phyloP scores from a whole-genome alignment of 2,329 filamentous ascomycete genomes.

The Sphaerulina populicola region DNA sequence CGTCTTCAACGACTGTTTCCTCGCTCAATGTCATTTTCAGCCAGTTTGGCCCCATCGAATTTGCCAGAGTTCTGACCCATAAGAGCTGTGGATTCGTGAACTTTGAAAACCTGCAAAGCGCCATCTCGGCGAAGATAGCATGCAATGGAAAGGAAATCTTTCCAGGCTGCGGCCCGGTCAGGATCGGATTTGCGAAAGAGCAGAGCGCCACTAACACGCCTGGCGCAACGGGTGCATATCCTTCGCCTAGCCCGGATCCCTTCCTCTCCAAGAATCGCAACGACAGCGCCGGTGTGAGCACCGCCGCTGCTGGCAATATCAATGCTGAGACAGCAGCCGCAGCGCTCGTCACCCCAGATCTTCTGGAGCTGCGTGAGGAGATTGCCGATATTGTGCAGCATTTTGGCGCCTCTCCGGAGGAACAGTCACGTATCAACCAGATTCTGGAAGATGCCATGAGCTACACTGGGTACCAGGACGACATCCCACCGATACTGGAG shows the following conservation, averaged over 20 bases:
- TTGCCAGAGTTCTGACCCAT: constrained; percentile 86
- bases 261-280: constrained; percentile 43
- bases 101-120: constrained; percentile 84
- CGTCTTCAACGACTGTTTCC: constrained; percentile 90
- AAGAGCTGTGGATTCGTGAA: constrained; percentile 99
- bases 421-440: constrained; percentile 60
- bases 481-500: constrained; percentile 84
- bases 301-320: constrained; percentile 29
- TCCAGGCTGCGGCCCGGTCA: constrained; percentile 84
- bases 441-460: constrained; percentile 70
- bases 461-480: constrained; percentile 63
- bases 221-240: constrained; percentile 76
- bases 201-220: constrained; percentile 82
- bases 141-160: constrained; percentile 98
- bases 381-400: constrained; percentile 80
- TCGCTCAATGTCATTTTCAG: constrained; percentile 93
- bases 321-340: constrained; percentile 42
- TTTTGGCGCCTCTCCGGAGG: constrained; percentile 76
- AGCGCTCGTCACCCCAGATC: constrained; percentile 59
- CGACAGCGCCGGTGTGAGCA: constrained; percentile 28
- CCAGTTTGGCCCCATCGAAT: constrained; percentile 82
- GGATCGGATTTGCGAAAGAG: constrained; percentile 96
- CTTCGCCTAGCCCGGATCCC: constrained; percentile 84
- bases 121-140: constrained; percentile 74
- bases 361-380: constrained; percentile 71